Conservation (phyloP, 2,329 filamentous ascomycete species). For the Venturia pyrina region DNA sequence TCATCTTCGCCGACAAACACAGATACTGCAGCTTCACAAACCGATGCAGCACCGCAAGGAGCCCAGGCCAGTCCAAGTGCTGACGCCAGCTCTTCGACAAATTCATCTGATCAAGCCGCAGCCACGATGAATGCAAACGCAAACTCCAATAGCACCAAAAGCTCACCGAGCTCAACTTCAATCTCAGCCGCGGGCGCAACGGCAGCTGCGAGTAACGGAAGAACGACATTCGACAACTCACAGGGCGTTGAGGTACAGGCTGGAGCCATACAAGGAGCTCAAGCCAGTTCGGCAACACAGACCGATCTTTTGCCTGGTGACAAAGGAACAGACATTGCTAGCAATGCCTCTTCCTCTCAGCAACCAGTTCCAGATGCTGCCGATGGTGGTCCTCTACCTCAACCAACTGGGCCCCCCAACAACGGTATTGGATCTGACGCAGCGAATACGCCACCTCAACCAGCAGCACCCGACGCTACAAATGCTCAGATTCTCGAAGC, state of each 20-base stretch:
- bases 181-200: neutral
- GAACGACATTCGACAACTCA: conserved; percentile 3
- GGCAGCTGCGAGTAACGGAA: neutral
- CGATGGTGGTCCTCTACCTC: neutral
- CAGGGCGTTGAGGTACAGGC: conserved; percentile 3
- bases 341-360: neutral
- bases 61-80: neutral
- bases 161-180: neutral
- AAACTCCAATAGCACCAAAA: neutral
- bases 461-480: neutral
- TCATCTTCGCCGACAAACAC: neutral
- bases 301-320: neutral
- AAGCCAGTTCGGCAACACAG: neutral
- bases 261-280: neutral
- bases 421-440: neutral
- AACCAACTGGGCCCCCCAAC: neutral
- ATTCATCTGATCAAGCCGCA: neutral
- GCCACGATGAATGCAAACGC: neutral
- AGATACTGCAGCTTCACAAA: neutral
- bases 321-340: neutral
- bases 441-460: neutral
- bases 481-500: neutral
- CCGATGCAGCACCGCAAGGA: neutral
- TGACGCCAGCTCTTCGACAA: neutral
- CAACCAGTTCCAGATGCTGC: neutral